Evolutionary conservation across 2,329 filamentous ascomycete genomes (phyloP).

Genomic region (Torrubiella hemipterigena): DNA sequence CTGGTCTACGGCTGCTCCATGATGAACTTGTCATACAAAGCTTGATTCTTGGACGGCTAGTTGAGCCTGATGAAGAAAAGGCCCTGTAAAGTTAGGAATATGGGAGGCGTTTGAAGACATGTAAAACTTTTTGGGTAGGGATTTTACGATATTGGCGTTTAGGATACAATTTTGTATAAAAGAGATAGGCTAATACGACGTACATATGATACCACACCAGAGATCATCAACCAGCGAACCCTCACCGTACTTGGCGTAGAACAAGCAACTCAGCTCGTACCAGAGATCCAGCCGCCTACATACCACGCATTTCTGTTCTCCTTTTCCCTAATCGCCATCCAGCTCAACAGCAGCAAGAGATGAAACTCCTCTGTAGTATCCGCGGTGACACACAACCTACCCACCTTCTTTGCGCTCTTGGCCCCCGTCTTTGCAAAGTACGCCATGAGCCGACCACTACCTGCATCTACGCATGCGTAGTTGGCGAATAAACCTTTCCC

Average conservation of each 20-base stretch:
- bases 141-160: background rate
- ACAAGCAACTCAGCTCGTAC: too few relatives aligned
- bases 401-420: background rate
- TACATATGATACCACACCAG: too few relatives aligned
- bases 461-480: background rate
- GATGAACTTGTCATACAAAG: conserved; percentile 90
- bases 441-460: background rate
- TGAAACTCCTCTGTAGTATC: background rate
- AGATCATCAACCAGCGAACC: too few relatives aligned
- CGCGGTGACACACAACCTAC: background rate
- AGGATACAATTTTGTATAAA: background rate
- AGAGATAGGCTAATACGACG: too few relatives aligned
- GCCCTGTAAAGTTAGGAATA: conserved; percentile 9
- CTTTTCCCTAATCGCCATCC: background rate
- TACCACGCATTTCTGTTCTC: background rate
- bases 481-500: background rate
- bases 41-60: conserved; percentile 70
- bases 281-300: too few relatives aligned
- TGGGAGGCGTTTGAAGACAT: background rate
- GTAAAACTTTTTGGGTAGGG: background rate
- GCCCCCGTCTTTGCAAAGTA: background rate
- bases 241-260: too few relatives aligned
- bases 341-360: background rate
- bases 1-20: conserved; percentile 53
- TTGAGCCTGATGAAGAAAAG: conserved; percentile 44